phyloP scores from a whole-genome alignment of 345 rosid species.

The Syzygium grande region DNA sequence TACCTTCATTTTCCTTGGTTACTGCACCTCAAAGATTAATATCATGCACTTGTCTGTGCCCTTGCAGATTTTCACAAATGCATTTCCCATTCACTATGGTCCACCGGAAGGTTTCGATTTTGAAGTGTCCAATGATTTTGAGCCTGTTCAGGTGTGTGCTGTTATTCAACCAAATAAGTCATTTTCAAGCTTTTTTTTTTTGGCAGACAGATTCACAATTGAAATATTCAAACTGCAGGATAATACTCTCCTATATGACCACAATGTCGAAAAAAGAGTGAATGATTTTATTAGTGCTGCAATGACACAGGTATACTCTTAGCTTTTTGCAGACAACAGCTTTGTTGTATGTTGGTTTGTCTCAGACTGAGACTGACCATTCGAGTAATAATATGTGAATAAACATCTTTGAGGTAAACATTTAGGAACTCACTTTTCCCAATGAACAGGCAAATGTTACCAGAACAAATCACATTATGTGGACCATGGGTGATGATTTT shows the following conservation, averaged over 20 bases:
- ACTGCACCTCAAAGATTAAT: background rate
- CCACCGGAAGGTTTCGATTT: conserved; percentile 77
- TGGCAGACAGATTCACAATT: background rate
- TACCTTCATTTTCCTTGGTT: background rate
- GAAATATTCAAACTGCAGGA: conserved; percentile 35
- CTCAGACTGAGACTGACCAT: background rate
- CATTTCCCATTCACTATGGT: conserved; percentile 63
- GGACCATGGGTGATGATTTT: conserved; percentile 99
- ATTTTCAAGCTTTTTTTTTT: background rate
- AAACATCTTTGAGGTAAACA: background rate
- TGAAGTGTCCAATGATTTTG: conserved; percentile 42
- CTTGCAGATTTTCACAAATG: conserved; percentile 65
- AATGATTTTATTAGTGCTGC: conserved; percentile 58
- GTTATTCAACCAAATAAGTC: background rate
- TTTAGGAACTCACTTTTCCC: background rate
- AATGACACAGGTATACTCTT: conserved; percentile 41
- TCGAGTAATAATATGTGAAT: background rate
- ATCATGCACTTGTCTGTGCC: background rate
- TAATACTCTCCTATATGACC: conserved; percentile 44
- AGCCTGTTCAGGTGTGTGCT: conserved; percentile 58
- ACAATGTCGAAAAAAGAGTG: conserved; percentile 54
- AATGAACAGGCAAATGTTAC: conserved; percentile 60
- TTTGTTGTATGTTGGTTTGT: background rate
- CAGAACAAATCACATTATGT: conserved; percentile 78
- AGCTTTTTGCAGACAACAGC: background rate